Base-by-base conservation (phyloP, 208 protist species). In the Strigomonas galati region DNA sequence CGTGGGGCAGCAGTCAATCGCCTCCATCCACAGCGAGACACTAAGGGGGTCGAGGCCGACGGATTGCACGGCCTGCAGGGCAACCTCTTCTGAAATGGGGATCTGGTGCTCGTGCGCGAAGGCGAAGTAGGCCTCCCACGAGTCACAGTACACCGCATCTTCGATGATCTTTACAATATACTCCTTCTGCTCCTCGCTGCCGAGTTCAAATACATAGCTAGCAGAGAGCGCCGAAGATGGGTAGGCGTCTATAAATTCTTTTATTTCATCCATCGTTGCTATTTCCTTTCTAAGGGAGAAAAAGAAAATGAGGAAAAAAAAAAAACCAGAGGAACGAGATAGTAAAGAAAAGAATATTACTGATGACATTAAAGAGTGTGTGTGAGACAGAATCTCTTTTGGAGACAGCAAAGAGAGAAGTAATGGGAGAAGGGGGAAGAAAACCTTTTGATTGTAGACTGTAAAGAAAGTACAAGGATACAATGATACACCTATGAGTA, bases 1-100 rank as follows among this genome's bases (percentile, higher is more conserved):
- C 14, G 70, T 67, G 44, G 53, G 43, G 55, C 55, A 79, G 49
- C 70, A 74, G 21, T 61, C 27, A 19, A 81, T 80, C 28, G 81
- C 78, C 32, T 66, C 73, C 37, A 86, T 68, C 89, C 89, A 95
- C 35, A 95, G 64, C 17, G 84, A 48, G 5, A 72, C 79, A 59
- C 89, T 95, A 15, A 73, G 72, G 10, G 84, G 84, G 63, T 95
- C 89, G 30, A 92, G 70, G 7, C 89, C 89, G 9, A 92, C 86
- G 19, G 58, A 70, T 51, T 90, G 76, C 26, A 95, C 81, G 5
- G 84, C 89, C 17, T 86, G 68, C 5, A 89, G 57, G 0, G 77
- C 72, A 17, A 91, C 77, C 2, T 91, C 75, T 24, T 92, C 80
- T 24, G 67, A 81, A 5, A 92, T 59, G 17, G 69, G 21, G 27